Evolutionary conservation across 2,329 filamentous ascomycete genomes (phyloP).

Genomic region (Ilyonectria mors-panacis): DNA sequence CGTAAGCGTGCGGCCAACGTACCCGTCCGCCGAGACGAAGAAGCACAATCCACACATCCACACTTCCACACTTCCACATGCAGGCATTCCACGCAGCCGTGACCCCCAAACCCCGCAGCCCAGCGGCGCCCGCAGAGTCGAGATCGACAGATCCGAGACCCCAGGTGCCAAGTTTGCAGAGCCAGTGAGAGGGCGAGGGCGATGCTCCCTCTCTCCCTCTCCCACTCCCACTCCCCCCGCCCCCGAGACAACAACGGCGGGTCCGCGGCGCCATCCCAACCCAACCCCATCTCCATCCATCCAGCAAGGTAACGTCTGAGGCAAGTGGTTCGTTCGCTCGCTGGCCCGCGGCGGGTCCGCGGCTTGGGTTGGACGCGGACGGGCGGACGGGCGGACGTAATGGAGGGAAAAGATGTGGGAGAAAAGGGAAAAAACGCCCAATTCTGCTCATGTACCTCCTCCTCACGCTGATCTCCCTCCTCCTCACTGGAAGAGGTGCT

Average conservation of each 20-base stretch:
- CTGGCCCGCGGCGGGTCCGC: constrained; percentile 12
- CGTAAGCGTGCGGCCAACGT: background rate
- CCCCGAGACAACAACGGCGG: constrained; percentile 6
- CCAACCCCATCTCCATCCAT: constrained; percentile 19
- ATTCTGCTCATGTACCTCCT: constrained; percentile 1
- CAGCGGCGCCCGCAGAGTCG: background rate
- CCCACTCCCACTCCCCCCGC: background rate
- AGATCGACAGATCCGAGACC: constrained; percentile 38
- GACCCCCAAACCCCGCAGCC: constrained; percentile 21
- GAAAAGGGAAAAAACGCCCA: too few relatives aligned
- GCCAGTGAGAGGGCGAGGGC: background rate
- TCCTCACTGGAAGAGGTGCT: constrained; percentile 21
- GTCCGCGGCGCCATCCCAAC: background rate
- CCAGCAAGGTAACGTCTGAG: background rate
- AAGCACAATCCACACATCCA: background rate
- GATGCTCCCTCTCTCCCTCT: too few relatives aligned
- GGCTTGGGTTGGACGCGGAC: constrained; percentile 36
- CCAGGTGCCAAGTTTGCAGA: constrained; percentile 1
- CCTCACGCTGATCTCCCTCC: background rate
- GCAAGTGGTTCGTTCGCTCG: constrained; percentile 33
- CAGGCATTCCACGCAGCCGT: background rate
- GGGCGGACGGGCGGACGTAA: constrained; percentile 37
- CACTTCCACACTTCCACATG: background rate
- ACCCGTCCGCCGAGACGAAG: background rate
- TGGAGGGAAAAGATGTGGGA: constrained; percentile 1